These are phyloP conservation scores for Orbilia blumenaviensis DNA, from an alignment of 2,329 filamentous ascomycete species.

Conservation along the genomic window DNA sequence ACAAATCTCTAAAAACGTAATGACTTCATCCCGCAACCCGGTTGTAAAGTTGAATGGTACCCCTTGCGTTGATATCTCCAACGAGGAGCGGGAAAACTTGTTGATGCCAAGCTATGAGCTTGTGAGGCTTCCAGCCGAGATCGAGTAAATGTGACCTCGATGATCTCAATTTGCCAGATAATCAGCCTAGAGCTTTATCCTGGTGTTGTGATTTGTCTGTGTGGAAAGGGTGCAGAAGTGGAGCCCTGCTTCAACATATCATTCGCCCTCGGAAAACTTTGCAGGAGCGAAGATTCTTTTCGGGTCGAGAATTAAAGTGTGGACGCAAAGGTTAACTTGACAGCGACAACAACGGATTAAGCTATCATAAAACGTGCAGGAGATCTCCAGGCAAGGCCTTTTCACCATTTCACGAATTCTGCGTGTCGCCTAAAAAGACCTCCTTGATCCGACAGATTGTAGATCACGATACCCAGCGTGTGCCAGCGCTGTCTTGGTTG, in stretches of 20 bases:
- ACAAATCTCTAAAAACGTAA: constrained; percentile 12
- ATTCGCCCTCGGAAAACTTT: constrained; percentile 23
- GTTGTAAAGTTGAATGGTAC: constrained; percentile 3
- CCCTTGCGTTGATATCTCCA: constrained; percentile 44
- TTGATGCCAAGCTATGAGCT: constrained; percentile 20
- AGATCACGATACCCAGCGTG: constrained; percentile 31
- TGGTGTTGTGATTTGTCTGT: constrained; percentile 7
- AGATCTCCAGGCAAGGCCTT: constrained; percentile 38
- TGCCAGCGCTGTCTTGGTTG: constrained; percentile 12
- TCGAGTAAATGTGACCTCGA: constrained; percentile 27
- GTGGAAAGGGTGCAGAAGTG: constrained; percentile 13
- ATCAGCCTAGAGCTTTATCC: constrained; percentile 37
- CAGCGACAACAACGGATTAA: constrained; percentile 44
- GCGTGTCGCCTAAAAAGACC: constrained; percentile 42
- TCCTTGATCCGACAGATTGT: constrained; percentile 27
- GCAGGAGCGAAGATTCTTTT: constrained; percentile 36
- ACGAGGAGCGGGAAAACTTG: constrained; percentile 28
- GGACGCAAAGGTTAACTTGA: constrained; percentile 47
- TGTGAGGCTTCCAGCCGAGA: constrained; percentile 32
- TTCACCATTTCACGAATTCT: constrained; percentile 35
- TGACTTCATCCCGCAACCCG: constrained; percentile 43
- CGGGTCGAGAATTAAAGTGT: constrained; percentile 45
- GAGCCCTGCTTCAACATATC: neutral
- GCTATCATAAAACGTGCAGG: constrained; percentile 29
- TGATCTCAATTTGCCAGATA: constrained; percentile 43